These are phyloP conservation scores for Phialophora macrospora DNA, from an alignment of 2,329 filamentous ascomycete species.

Conservation along the genomic window DNA sequence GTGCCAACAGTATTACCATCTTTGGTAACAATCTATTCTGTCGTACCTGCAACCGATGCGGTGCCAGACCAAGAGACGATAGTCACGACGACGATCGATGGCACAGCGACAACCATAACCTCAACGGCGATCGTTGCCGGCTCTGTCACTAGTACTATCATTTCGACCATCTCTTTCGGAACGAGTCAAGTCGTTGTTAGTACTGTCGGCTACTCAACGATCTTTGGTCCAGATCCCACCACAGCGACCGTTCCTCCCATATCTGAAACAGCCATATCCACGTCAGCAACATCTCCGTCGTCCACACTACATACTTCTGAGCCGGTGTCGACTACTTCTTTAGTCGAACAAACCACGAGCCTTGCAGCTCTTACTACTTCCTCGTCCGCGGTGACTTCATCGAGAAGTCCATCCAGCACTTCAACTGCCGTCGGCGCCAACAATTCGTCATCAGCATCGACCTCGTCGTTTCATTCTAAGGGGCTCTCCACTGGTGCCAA, in stretches of 20 bases:
- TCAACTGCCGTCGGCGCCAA: slow-evolving; percentile 7
- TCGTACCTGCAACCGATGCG: slow-evolving; percentile 26
- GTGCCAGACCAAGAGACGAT: slow-evolving; percentile 7
- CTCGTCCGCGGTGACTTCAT: slow-evolving; percentile 1
- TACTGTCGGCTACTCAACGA: slow-evolving; percentile 30
- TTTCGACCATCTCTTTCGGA: slow-evolving; percentile 29
- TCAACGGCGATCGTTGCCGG: slow-evolving; percentile 15
- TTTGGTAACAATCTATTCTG: slow-evolving; percentile 29
- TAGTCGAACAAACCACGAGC: background rate
- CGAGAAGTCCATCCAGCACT: background rate
- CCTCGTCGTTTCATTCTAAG: slow-evolving; percentile 16
- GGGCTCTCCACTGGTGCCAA: slow-evolving; percentile 33
- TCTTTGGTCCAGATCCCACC: slow-evolving; percentile 27
- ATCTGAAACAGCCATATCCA: slow-evolving; percentile 3
- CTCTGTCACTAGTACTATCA: slow-evolving; percentile 29
- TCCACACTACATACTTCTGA: background rate
- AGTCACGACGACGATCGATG: slow-evolving; percentile 29
- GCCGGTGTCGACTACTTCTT: background rate
- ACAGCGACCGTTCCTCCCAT: slow-evolving; percentile 18
- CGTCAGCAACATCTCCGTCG: background rate
- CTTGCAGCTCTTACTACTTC: background rate
- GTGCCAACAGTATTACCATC: slow-evolving; percentile 28
- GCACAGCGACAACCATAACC: slow-evolving; percentile 15
- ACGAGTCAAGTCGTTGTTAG: slow-evolving; percentile 27
- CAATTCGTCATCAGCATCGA: slow-evolving; percentile 7